Percentiles rank a stretch among this genome's conserved stretches.
Evolutionary conservation across 805 yeast species (phyloP).

Genomic region (Yamadazyma phyllophila): DNA sequence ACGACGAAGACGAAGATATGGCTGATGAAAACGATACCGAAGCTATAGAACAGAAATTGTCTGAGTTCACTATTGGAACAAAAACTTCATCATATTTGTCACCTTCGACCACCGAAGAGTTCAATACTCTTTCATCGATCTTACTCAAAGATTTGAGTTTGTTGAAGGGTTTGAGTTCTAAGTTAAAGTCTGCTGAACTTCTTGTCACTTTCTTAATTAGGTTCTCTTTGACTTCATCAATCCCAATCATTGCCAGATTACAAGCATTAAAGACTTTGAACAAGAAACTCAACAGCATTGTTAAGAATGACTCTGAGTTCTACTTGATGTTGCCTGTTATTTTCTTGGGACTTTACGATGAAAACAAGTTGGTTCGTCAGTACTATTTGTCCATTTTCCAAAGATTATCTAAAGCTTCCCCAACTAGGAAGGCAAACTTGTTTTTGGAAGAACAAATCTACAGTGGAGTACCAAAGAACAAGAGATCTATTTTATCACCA

Average conservation of each 20-base stretch:
- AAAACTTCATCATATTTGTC: constrained; percentile 19
- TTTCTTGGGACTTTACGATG: constrained; percentile 52
- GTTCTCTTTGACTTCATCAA: constrained; percentile 52
- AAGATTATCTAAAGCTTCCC: constrained; percentile 3
- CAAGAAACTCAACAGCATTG: constrained; percentile 28
- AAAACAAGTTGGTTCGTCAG: constrained; percentile 49
- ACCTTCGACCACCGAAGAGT: constrained; percentile 35
- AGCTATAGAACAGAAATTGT: background rate
- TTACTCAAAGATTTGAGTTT: constrained; percentile 7
- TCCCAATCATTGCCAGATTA: constrained; percentile 59
- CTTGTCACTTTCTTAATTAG: constrained; percentile 59
- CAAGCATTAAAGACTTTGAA: constrained; percentile 45
- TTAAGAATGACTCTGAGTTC: constrained; percentile 28
- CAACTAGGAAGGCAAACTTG: constrained; percentile 32
- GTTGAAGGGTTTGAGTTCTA: constrained; percentile 4
- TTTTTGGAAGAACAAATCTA: constrained; percentile 58
- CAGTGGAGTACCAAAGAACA: constrained; percentile 44
- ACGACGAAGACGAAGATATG: constrained; percentile 20
- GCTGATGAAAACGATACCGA: constrained; percentile 6
- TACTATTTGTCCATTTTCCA: constrained; percentile 7
- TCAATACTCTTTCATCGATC: constrained; percentile 16
- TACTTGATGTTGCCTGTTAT: constrained; percentile 61
- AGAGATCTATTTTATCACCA: constrained; percentile 59
- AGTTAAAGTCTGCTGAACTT: constrained; percentile 31
- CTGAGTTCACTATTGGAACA: constrained; percentile 17